Evolutionary conservation across 2,329 filamentous ascomycete genomes (phyloP).

Genomic region (Colletotrichum sp.): DNA sequence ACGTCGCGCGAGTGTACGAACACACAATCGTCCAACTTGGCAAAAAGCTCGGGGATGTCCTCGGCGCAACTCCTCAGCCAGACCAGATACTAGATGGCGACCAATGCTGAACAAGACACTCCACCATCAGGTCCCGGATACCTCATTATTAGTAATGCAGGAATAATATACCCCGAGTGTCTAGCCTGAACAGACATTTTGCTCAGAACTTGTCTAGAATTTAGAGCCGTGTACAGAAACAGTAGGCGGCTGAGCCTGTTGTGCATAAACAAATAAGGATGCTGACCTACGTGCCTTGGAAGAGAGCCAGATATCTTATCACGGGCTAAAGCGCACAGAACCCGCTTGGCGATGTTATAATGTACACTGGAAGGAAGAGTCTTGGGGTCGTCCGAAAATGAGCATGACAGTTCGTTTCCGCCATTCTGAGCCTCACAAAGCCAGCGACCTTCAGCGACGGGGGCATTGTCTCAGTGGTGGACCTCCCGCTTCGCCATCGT

Average conservation of each 20-base stretch:
- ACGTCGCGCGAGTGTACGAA: conserved; percentile 80
- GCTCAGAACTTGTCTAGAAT: not conserved
- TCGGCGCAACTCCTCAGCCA: not conserved
- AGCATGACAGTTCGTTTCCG: not conserved
- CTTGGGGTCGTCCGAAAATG: not conserved
- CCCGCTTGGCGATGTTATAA: not conserved
- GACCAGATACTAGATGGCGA: not conserved
- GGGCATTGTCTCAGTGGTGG: not conserved
- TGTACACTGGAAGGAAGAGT: not conserved
- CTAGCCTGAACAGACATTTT: not conserved
- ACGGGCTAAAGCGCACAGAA: not conserved
- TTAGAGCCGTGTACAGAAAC: not conserved
- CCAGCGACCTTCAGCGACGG: not conserved
- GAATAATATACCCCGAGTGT: not conserved
- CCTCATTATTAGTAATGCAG: not conserved
- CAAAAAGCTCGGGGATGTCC: conserved; percentile 61
- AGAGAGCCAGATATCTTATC: not conserved
- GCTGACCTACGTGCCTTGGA: not conserved
- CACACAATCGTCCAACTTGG: conserved; percentile 78
- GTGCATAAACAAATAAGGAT: not conserved
- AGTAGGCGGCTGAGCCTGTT: not conserved
- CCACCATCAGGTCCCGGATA: not conserved
- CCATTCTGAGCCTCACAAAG: not conserved
- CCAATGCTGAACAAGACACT: not conserved
- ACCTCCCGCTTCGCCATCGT: not conserved